These are phyloP conservation scores for Phytophthora ramorum DNA, from an alignment of 352 stramenopile genomes.

Conservation along the genomic window DNA sequence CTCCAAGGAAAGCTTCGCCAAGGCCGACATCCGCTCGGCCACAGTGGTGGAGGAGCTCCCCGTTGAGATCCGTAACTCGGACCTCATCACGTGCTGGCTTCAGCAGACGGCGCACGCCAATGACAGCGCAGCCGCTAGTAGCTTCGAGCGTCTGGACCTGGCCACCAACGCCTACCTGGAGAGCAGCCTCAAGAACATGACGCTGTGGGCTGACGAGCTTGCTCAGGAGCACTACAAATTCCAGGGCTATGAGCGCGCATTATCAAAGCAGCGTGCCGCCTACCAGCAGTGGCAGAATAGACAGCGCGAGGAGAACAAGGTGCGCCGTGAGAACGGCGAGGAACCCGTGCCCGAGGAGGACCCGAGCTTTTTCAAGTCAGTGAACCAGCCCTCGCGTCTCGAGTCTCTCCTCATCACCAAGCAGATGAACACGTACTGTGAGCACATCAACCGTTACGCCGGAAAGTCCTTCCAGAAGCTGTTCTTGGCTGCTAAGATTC, in stretches of 20 bases:
- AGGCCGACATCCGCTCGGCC: conserved; percentile 82
- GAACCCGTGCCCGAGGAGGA: conserved; percentile 84
- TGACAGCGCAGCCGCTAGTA: conserved; percentile 73
- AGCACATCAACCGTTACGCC: conserved; percentile 92
- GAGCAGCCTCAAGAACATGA: conserved; percentile 99
- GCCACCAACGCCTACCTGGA: conserved; percentile 96
- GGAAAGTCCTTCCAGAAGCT: conserved; percentile 93
- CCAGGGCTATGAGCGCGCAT: conserved; percentile 88
- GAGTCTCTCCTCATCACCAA: conserved; percentile 92
- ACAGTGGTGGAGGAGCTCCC: conserved; percentile 97
- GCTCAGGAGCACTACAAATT: conserved; percentile 96
- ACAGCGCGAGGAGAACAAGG: conserved; percentile 92
- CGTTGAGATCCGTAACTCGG: conserved; percentile 95
- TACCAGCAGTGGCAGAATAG: conserved; percentile 89
- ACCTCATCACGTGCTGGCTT: conserved; percentile 95
- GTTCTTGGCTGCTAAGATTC: conserved; percentile 90
- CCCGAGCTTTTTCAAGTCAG: conserved; percentile 86
- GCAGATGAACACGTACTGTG: conserved; percentile 94
- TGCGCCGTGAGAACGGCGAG: conserved; percentile 78
- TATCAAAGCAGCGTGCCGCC: conserved; percentile 84
- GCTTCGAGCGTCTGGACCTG: conserved; percentile 96
- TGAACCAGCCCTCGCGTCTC: conserved; percentile 88
- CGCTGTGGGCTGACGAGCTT: conserved; percentile 97
- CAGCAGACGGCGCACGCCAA: conserved; percentile 83
- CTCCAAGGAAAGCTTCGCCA: conserved; percentile 87